These are phyloP conservation scores for Rhynchospora pubera DNA, from an alignment of 176 grass and related monocot genomes.

Conservation along the genomic window DNA sequence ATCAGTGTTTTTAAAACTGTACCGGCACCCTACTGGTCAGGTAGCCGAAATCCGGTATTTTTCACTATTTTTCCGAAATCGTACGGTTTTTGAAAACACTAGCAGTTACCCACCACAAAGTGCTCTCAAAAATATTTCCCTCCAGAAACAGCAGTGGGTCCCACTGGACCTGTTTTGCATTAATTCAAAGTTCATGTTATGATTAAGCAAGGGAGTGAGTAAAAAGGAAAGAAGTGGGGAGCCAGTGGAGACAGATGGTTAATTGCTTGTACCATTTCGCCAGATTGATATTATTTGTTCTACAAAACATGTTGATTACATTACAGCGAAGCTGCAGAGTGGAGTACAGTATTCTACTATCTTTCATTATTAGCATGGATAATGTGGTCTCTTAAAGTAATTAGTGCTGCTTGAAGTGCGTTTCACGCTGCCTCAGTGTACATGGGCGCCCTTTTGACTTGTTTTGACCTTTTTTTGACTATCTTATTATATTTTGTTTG, in stretches of 20 bases:
- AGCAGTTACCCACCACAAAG: no score
- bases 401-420: conserved; percentile 9
- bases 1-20: no score
- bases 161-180: background rate
- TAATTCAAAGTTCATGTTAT: background rate
- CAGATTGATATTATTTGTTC: background rate
- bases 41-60: no score
- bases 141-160: background rate
- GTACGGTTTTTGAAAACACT: no score
- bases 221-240: background rate
- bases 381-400: conserved; percentile 10
- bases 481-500: background rate
- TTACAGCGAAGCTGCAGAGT: conserved; percentile 6
- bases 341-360: background rate
- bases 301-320: conserved; percentile 5
- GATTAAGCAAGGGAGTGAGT: conserved; percentile 8
- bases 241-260: conserved; percentile 8
- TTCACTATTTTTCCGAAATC: no score
- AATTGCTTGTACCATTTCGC: background rate
- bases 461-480: conserved; percentile 9
- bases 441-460: background rate
- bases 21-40: no score
- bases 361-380: conserved; percentile 8
- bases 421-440: background rate
- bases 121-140: background rate